Percentiles rank a stretch among this genome's conserved stretches.
phyloP scores from a whole-genome alignment of 805 yeast species.

The baker's yeast (Saccharomyces cerevisiae) region DNA sequence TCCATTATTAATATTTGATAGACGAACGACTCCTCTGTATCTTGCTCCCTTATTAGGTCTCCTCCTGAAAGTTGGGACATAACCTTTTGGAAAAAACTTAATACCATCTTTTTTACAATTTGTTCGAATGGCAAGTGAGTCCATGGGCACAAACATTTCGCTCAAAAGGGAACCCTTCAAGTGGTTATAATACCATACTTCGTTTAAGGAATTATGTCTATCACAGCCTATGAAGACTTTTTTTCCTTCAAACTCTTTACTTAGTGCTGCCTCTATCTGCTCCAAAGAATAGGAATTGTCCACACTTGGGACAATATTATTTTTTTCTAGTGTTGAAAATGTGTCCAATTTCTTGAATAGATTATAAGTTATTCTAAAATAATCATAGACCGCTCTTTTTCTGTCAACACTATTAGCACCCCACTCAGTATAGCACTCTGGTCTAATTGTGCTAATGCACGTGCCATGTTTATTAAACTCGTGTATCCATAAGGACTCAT shows the following conservation, averaged over 20 bases:
- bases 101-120: slow-evolving; percentile 67
- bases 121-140: slow-evolving; percentile 39
- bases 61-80: slow-evolving; percentile 24
- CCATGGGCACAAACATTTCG: slow-evolving; percentile 59
- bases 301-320: slow-evolving; percentile 63
- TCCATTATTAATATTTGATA: slow-evolving; percentile 25
- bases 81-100: slow-evolving; percentile 62
- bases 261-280: slow-evolving; percentile 47
- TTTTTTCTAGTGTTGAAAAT: slow-evolving; percentile 51
- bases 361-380: slow-evolving; percentile 51
- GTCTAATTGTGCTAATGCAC: slow-evolving; percentile 73
- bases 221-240: slow-evolving; percentile 58
- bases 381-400: slow-evolving; percentile 52
- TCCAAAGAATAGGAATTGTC: slow-evolving; percentile 47
- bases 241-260: slow-evolving; percentile 40
- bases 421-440: slow-evolving; percentile 53
- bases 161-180: slow-evolving; percentile 61
- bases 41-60: slow-evolving; percentile 19
- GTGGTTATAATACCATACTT: slow-evolving; percentile 71
- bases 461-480: slow-evolving; percentile 94
- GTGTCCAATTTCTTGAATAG: slow-evolving; percentile 58
- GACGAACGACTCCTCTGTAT: slow-evolving; percentile 5
- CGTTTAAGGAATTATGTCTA: slow-evolving; percentile 36
- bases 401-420: slow-evolving; percentile 10
- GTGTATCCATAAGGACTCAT: slow-evolving; percentile 73